Percentiles rank a stretch among this genome's conserved stretches.
Evolutionary conservation across 768 basidiomycete genomes (phyloP).

Genomic region (Suillus ampliporus): DNA sequence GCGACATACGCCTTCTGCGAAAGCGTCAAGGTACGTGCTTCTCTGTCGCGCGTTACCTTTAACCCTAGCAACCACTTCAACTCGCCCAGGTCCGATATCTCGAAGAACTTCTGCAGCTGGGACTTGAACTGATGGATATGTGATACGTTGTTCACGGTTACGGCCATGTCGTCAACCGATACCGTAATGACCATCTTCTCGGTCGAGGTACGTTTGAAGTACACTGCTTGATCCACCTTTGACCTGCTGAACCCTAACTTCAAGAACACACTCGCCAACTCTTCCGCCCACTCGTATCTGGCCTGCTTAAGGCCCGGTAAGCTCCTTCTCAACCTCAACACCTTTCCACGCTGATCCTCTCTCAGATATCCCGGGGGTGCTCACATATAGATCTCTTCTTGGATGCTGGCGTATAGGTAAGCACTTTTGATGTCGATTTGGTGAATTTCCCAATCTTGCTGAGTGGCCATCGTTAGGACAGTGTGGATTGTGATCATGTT

Average conservation of each 20-base stretch:
- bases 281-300: constrained; percentile 38
- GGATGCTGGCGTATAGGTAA: constrained; percentile 21
- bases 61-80: constrained; percentile 28
- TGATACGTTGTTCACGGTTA: constrained; percentile 25
- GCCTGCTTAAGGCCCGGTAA: constrained; percentile 49
- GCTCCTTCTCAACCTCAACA: constrained; percentile 28
- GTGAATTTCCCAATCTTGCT: constrained; percentile 15
- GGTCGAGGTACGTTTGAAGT: background rate
- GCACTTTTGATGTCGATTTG: constrained; percentile 21
- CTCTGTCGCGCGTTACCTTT: constrained; percentile 22
- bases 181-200: constrained; percentile 35
- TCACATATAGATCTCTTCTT: constrained; percentile 43
- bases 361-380: constrained; percentile 37
- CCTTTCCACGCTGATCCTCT: constrained; percentile 25
- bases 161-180: constrained; percentile 38
- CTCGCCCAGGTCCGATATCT: constrained; percentile 22
- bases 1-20: constrained; percentile 28
- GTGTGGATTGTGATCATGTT: constrained; percentile 15
- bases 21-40: constrained; percentile 15
- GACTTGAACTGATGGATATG: background rate
- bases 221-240: background rate
- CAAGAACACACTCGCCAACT: background rate
- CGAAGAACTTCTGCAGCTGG: constrained; percentile 7
- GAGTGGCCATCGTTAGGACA: constrained; percentile 12
- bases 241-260: background rate